Percentiles rank a stretch among this genome's conserved stretches.
These are phyloP conservation scores for Abortiporus biennis DNA, from an alignment of 1,284 basidiomycete species.

Conservation along the genomic window DNA sequence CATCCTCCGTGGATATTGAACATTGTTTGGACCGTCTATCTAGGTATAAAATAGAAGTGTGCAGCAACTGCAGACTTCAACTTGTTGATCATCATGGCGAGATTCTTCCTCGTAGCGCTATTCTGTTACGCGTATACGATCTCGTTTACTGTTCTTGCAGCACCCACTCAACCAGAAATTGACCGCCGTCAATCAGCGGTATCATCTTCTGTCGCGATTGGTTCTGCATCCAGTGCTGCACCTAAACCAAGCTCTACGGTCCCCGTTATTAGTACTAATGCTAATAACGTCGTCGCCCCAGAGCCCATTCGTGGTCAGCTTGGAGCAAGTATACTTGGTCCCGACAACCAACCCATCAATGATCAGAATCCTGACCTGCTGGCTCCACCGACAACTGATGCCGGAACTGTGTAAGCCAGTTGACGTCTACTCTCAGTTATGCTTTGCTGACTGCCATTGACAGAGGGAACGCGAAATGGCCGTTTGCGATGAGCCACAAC, in stretches of 20 bases:
- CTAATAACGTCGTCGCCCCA: constrained; percentile 36
- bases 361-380: constrained; percentile 56
- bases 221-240: too few relatives aligned
- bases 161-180: too few relatives aligned
- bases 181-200: too few relatives aligned
- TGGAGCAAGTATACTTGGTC: constrained; percentile 50
- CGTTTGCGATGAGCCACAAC: constrained; percentile 62
- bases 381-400: constrained; percentile 61
- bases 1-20: too few relatives aligned
- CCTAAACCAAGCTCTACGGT: constrained; percentile 29
- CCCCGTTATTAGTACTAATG: constrained; percentile 40
- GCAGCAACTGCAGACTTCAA: too few relatives aligned
- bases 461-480: constrained; percentile 64
- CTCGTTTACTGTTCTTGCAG: too few relatives aligned
- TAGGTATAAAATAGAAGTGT: too few relatives aligned
- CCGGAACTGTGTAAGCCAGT: constrained; percentile 50
- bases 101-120: too few relatives aligned
- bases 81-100: too few relatives aligned
- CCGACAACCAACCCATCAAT: constrained; percentile 45
- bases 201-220: not conserved
- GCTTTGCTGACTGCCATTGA: not conserved
- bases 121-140: too few relatives aligned
- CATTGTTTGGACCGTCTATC: too few relatives aligned
- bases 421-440: constrained; percentile 4
- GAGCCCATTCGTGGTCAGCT: constrained; percentile 33